Conservation (phyloP, 2,329 filamentous ascomycete genomes). For the Pseudogymnoascus sp. region DNA sequence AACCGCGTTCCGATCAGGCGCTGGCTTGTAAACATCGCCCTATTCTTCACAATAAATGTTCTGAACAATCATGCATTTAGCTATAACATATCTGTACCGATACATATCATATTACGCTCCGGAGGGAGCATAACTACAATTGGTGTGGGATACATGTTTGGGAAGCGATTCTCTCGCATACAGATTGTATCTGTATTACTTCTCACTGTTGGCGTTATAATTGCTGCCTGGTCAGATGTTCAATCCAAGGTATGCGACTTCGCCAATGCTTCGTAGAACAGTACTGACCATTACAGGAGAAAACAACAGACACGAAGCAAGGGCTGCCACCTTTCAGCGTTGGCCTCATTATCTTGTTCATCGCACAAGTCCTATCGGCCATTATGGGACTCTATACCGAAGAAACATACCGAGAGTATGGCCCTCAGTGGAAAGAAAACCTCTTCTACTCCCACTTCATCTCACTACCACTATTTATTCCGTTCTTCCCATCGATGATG, state of each 20-base stretch:
- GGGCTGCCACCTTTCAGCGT: constrained; percentile 45
- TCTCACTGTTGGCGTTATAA: constrained; percentile 76
- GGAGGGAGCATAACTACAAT: constrained; percentile 96
- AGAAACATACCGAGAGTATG: constrained; percentile 75
- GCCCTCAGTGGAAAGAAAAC: constrained; percentile 89
- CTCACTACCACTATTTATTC: constrained; percentile 67
- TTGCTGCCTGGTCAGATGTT: constrained; percentile 84
- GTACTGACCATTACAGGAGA: constrained; percentile 5
- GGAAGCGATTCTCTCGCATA: constrained; percentile 71
- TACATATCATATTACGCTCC: constrained; percentile 93
- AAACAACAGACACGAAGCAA: constrained; percentile 17
- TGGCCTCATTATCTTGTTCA: constrained; percentile 73
- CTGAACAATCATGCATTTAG: constrained; percentile 97
- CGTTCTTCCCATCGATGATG: constrained; percentile 57
- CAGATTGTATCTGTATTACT: constrained; percentile 77
- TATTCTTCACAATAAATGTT: constrained; percentile 91
- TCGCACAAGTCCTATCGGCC: constrained; percentile 83
- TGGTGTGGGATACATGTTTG: constrained; percentile 76
- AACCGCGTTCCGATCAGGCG: constrained; percentile 75
- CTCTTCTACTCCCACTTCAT: constrained; percentile 84
- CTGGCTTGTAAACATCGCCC: constrained; percentile 79
- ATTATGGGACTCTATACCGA: constrained; percentile 95
- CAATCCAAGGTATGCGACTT: constrained; percentile 60
- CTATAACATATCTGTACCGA: constrained; percentile 90
- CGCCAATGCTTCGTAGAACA: constrained; percentile 4